Evolutionary conservation across 768 basidiomycete species (phyloP).

Genomic region (Kwoniella dejecticola): DNA sequence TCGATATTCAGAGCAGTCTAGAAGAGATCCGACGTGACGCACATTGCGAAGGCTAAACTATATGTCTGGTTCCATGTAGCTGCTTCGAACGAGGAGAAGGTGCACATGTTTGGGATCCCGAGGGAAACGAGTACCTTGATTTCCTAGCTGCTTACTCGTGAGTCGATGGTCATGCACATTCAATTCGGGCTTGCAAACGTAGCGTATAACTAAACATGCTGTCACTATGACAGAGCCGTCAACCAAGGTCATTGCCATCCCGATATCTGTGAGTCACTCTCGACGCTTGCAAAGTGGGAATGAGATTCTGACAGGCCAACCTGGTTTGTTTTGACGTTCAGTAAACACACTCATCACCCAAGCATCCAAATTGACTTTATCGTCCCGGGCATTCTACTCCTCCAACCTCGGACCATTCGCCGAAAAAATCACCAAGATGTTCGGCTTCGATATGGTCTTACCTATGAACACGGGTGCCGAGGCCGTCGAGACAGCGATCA

Average conservation of each 20-base stretch:
- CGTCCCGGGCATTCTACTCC: conserved; percentile 96
- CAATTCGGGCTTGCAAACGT: background rate
- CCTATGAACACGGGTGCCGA: conserved; percentile 99
- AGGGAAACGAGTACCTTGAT: conserved; percentile 94
- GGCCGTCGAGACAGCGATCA: conserved; percentile 95
- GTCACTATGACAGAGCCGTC: conserved; percentile 65
- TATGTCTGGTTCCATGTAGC: conserved; percentile 25
- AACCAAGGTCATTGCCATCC: conserved; percentile 68
- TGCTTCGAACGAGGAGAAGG: conserved; percentile 90
- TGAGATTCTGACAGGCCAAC: conserved; percentile 44
- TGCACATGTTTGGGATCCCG: conserved; percentile 80
- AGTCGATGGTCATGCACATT: conserved; percentile 49
- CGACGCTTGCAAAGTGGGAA: conserved; percentile 2
- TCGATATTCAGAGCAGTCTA: background rate
- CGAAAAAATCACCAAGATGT: conserved; percentile 75
- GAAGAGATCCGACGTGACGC: no score
- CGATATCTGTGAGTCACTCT: conserved; percentile 33
- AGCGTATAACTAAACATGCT: background rate
- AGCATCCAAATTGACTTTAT: conserved; percentile 85
- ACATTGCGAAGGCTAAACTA: no score
- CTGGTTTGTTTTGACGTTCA: no score
- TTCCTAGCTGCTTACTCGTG: conserved; percentile 98
- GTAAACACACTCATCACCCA: conserved; percentile 78
- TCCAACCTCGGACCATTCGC: conserved; percentile 88
- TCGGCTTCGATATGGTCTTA: conserved; percentile 91